Conservation (phyloP, 2,329 filamentous ascomycete genomes). For the Microdochium trichocladiopsis region DNA sequence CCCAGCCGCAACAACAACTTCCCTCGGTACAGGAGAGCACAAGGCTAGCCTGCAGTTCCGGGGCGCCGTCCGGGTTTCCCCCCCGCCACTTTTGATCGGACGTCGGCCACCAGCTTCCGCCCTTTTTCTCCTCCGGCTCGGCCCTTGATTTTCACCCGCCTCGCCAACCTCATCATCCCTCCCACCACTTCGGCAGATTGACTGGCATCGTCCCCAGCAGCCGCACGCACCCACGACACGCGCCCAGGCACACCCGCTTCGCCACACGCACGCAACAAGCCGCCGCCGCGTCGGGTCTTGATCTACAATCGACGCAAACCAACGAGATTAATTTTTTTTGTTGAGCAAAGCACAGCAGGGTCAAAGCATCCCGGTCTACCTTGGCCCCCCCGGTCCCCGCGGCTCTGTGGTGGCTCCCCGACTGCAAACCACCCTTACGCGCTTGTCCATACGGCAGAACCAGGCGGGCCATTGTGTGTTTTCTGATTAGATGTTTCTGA, state of each 20-base stretch:
- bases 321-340: neutral
- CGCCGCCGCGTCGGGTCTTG: neutral
- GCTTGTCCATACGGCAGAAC: no score
- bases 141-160: constrained; percentile 3
- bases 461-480: no score
- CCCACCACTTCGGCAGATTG: neutral
- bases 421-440: no score
- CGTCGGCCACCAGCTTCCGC: neutral
- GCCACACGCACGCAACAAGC: neutral
- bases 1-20: no score
- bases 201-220: neutral
- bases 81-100: no score
- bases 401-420: no score
- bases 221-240: neutral
- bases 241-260: neutral
- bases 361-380: no score
- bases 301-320: neutral
- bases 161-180: neutral
- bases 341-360: neutral
- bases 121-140: neutral
- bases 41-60: no score
- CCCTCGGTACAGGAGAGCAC: no score
- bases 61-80: no score
- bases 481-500: no score
- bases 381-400: no score